Base-by-base conservation (phyloP, 108 stramenopile genomes). In the Seminavis robusta region DNA sequence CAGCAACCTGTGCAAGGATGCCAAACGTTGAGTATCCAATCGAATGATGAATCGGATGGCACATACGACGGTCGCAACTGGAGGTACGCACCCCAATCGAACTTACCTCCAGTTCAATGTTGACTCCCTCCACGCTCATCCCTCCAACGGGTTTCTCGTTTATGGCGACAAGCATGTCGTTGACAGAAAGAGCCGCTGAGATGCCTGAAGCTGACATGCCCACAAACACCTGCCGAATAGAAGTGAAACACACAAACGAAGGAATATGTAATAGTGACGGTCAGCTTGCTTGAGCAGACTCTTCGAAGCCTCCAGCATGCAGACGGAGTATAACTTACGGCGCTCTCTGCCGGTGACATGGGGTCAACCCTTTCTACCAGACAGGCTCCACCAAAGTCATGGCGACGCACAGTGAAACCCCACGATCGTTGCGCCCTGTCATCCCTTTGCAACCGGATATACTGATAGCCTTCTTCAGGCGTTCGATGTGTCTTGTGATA, bases 311-410 rank as follows among this genome's bases (percentile, higher is more conserved):
- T 29, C 21, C 19, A 26, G 27, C 1, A 16, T 46, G 15, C 6
- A 9, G 6, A n/a, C 9, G 16, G 16, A 46, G 54, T 48, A 47
- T n/a, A 45, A 80, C 86, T 66, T 65, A 85, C 81, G 48, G 90
- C 90, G 25, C 62, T 65, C 29, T 59, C 52, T 20, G 90, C 90
- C 4, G 90, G 84, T 29, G 79, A 76, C 47, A 69, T 58, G 0
- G 71, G 76, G 26, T 81, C 77, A 15, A 92, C 70, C 2, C 47
- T 54, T 10, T 73, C 57, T 0, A 92, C 80, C 45, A 92, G 72
- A 53, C 90, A 92, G 1, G 90, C 90, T 7, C 82, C 70, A 2
- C 90, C 90, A 63, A 86, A 84, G 46, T 86, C 84, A 62, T 92
- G 82, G 23, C 65, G 53, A 16, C 48, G 15, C 9, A 77, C 56